Base-by-base conservation (phyloP, 2,329 filamentous ascomycete species). In the Seiridium unicorne region DNA sequence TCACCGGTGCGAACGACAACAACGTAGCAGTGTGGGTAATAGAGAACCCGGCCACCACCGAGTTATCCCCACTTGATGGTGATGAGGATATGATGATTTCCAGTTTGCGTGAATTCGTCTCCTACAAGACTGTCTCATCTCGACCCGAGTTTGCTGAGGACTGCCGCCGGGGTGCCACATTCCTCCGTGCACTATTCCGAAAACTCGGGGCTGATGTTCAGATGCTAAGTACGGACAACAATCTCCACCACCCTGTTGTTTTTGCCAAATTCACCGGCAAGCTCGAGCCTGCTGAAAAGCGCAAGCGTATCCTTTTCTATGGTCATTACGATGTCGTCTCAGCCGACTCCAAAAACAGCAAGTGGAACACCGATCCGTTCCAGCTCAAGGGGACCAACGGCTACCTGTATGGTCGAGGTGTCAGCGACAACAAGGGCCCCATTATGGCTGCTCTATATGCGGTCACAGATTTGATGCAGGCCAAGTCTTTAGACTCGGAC, bases 281-380 rank as follows among this genome's bases (percentile, higher is more conserved):
- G 74, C 86, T 83, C 62, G 82, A 86, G 9, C 84, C 87, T 1
- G 78, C 85, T 0, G 82, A 84, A 34, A 80, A 85, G 34, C 85
- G 91, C 18, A 97, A 95, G 76, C 93, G 92, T 36, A 91, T 98
- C 7, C 79, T 99, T 0, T 99, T 99, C 73, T 99, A 99, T 70
- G 95, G 96, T 0, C 95, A 99, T 73, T 99, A 99, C 78, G 95
- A 99, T 71, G 93, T 99, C 2, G 95, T 99, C 3, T 86, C 93
- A 1, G 95, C 95, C 0, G 92, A 97, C 65, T 88, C 89, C 44
- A 90, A 90, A 63, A 87, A 89, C 60, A 85, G 86, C 44, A 94
- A 92, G 66, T 99, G 95, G 95, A 83, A 86, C 44, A 88, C 87
- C 1, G 91, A 98, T 64, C 96, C 95, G 0, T 99, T 98, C 72